Evolutionary conservation across 1,139 yeast genomes (phyloP).

Genomic region (Spathaspora sp.): DNA sequence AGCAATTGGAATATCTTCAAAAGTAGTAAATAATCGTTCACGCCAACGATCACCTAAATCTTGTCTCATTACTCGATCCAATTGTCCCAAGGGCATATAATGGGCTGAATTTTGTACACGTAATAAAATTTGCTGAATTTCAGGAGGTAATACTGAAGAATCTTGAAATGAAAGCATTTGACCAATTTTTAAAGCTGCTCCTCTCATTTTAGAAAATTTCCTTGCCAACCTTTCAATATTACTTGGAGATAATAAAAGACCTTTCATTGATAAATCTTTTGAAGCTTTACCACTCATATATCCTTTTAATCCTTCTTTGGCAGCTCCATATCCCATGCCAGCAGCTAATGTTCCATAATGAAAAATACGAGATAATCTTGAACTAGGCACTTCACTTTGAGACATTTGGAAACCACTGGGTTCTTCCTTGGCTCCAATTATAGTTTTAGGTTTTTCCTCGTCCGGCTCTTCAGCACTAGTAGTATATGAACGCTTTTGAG

Average conservation of each 20-base stretch:
- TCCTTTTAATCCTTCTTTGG: conserved; percentile 74
- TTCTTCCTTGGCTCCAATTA: conserved; percentile 35
- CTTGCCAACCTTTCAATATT: conserved; percentile 87
- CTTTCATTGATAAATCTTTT: conserved; percentile 47
- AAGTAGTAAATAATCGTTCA: conserved; percentile 58
- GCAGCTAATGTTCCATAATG: conserved; percentile 95
- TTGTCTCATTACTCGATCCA: conserved; percentile 68
- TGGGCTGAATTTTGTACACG: conserved; percentile 93
- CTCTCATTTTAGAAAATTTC: conserved; percentile 91
- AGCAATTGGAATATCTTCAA: conserved; percentile 90
- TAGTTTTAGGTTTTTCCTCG: conserved; percentile 11
- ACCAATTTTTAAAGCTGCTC: conserved; percentile 95
- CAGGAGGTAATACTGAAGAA: conserved; percentile 77
- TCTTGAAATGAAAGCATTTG: conserved; percentile 96
- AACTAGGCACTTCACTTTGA: conserved; percentile 77
- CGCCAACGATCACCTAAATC: conserved; percentile 87
- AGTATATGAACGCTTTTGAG: conserved; percentile 14
- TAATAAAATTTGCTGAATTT: conserved; percentile 75
- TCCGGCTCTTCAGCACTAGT: conserved; percentile 14
- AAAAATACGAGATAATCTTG: conserved; percentile 80
- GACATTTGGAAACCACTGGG: conserved; percentile 47
- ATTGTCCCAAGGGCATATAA: conserved; percentile 92
- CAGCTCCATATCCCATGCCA: conserved; percentile 83
- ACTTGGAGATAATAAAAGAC: conserved; percentile 71
- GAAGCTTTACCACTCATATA: conserved; percentile 48